Evolutionary conservation across 1,139 yeast species (phyloP).

Genomic region (Hemisphaericaspora xylofermentans): DNA sequence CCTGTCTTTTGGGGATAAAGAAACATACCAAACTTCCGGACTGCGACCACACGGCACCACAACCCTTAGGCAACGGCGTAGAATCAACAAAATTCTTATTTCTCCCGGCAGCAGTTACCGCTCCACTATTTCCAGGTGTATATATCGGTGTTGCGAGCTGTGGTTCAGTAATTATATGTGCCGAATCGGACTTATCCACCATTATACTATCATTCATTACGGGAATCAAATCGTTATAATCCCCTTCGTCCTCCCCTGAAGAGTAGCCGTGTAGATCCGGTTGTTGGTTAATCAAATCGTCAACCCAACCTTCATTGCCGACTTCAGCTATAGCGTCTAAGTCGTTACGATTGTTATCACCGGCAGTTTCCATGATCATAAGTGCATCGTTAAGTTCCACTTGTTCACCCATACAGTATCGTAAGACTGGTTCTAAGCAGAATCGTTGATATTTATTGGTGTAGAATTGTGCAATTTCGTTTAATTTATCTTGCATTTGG

Average conservation of each 20-base stretch:
- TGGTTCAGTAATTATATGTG: neutral
- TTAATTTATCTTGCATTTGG: conserved; percentile 51
- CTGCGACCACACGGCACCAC: conserved; percentile 88
- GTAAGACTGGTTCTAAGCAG: conserved; percentile 77
- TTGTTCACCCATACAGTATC: conserved; percentile 81
- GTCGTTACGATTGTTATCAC: conserved; percentile 20
- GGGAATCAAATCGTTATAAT: conserved; percentile 32
- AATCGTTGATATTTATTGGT: conserved; percentile 56
- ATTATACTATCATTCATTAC: conserved; percentile 11
- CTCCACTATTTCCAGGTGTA: too few relatives aligned
- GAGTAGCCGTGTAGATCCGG: conserved; percentile 24
- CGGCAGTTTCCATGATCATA: conserved; percentile 22
- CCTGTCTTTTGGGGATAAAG: conserved; percentile 57
- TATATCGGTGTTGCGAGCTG: neutral
- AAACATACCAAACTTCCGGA: conserved; percentile 81
- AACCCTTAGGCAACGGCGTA: conserved; percentile 88
- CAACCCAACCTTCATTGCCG: conserved; percentile 48
- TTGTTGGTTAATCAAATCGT: conserved; percentile 42
- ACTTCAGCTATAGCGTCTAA: conserved; percentile 31
- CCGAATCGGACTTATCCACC: neutral
- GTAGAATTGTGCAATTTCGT: conserved; percentile 56
- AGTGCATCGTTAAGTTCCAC: conserved; percentile 47
- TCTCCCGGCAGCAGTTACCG: too few relatives aligned
- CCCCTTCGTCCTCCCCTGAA: conserved; percentile 30
- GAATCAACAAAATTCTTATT: too few relatives aligned